Evolutionary conservation across 305 asterid genomes (phyloP).

Genomic region (Solanum hybrid): DNA sequence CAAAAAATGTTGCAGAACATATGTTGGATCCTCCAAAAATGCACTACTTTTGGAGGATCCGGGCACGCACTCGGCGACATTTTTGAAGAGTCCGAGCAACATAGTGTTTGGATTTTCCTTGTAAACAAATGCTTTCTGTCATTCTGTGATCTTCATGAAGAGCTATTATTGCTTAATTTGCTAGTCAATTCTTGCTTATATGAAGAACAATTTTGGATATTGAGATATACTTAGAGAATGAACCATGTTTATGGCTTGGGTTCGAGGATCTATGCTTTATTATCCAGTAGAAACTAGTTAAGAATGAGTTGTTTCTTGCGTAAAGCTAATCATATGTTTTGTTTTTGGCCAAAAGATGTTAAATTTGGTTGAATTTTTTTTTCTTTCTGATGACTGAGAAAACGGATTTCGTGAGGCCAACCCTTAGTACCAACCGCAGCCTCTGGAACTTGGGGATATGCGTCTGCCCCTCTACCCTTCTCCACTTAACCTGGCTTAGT

Average conservation of each 20-base stretch:
- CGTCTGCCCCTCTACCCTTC: not conserved
- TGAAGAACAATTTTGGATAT: not conserved
- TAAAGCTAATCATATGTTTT: not conserved
- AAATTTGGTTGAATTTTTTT: not conserved
- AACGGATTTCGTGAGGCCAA: not conserved
- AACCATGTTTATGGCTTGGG: not conserved
- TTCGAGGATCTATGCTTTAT: not conserved
- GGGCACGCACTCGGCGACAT: fast-evolving
- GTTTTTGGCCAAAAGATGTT: not conserved
- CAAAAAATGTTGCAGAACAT: not conserved
- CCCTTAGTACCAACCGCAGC: not conserved
- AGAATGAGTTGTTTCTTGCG: not conserved
- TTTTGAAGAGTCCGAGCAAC: not conserved
- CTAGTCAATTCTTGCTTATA: not conserved
- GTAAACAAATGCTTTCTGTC: not conserved
- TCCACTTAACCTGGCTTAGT: not conserved
- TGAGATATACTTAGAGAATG: not conserved
- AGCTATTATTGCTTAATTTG: not conserved
- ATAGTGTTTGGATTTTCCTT: not conserved
- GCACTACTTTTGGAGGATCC: not conserved
- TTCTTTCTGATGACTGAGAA: not conserved
- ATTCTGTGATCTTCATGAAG: not conserved
- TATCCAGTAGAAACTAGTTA: not conserved
- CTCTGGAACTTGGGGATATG: not conserved
- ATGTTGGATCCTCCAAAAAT: not conserved